Evolutionary conservation across 2,329 filamentous ascomycete species (phyloP).

Genomic region (Hypoxylon sp.): DNA sequence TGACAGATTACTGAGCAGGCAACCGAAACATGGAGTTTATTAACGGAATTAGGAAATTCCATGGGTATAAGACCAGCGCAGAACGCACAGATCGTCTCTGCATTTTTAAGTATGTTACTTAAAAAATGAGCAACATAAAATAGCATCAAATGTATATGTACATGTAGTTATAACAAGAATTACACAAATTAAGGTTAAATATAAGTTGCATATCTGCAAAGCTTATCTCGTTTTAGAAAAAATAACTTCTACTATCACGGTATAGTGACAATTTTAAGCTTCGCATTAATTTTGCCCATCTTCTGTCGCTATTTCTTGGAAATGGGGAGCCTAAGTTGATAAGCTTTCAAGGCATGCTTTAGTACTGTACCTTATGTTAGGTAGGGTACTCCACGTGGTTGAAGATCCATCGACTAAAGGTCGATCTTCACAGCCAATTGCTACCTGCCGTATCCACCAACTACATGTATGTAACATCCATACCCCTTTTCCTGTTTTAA

Average conservation of each 20-base stretch:
- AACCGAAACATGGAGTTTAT: slow-evolving; percentile 17
- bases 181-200: slow-evolving; percentile 1
- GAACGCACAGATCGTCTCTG: slow-evolving; percentile 6
- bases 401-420: too few species aligned
- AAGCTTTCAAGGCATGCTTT: too few species aligned
- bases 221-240: not conserved
- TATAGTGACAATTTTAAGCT: not conserved
- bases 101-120: slow-evolving; percentile 9
- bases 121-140: not conserved
- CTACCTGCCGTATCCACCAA: too few species aligned
- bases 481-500: not conserved
- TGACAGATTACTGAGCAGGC: slow-evolving; percentile 4
- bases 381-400: too few species aligned
- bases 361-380: too few species aligned
- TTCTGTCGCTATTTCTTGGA: too few species aligned
- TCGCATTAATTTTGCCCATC: too few species aligned
- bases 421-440: too few species aligned
- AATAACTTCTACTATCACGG: not conserved
- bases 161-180: not conserved
- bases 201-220: slow-evolving; percentile 1
- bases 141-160: not conserved
- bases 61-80: slow-evolving; percentile 6
- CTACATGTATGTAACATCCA: too few species aligned
- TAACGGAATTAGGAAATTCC: slow-evolving; percentile 8
- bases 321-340: too few species aligned